phyloP scores from a whole-genome alignment of 768 basidiomycete genomes.

The Lyophyllum atratum region DNA sequence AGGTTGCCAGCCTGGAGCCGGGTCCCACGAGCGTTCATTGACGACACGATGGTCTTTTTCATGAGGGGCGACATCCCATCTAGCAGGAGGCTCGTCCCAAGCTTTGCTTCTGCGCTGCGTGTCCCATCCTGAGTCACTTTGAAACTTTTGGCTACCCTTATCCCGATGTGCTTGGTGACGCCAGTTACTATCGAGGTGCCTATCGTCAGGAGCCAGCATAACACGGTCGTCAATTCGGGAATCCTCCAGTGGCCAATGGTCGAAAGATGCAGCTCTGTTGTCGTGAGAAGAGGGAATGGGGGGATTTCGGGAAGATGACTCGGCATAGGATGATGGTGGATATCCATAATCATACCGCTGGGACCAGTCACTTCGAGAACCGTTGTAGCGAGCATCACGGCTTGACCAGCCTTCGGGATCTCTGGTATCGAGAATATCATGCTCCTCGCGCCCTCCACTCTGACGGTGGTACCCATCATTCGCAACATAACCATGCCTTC shows the following conservation, averaged over 20 bases:
- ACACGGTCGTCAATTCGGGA: constrained; percentile 29
- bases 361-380: constrained; percentile 48
- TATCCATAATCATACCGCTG: constrained; percentile 48
- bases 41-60: constrained; percentile 28
- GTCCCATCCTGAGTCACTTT: constrained; percentile 58
- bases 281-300: constrained; percentile 36
- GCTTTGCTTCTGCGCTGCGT: constrained; percentile 47
- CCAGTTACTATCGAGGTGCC: constrained; percentile 33
- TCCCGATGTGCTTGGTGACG: constrained; percentile 41
- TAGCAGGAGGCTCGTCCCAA: constrained; percentile 36
- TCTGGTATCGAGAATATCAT: constrained; percentile 44
- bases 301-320: constrained; percentile 44
- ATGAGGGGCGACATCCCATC: constrained; percentile 22
- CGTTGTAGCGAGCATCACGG: constrained; percentile 43
- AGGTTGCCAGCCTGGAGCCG: constrained; percentile 67
- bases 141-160: constrained; percentile 36
- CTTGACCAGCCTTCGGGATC: constrained; percentile 48
- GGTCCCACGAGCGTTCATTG: constrained; percentile 72
- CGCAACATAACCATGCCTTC: constrained; percentile 39
- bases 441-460: constrained; percentile 47
- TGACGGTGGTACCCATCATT: constrained; percentile 51
- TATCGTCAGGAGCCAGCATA: constrained; percentile 16
- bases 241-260: constrained; percentile 47
- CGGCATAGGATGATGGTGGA: constrained; percentile 46
- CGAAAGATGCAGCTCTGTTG: constrained; percentile 38